Percentiles rank a stretch among this genome's conserved stretches.
These are phyloP conservation scores for Austroboletus sp. DNA, from an alignment of 1,284 basidiomycete genomes.

Conservation along the genomic window DNA sequence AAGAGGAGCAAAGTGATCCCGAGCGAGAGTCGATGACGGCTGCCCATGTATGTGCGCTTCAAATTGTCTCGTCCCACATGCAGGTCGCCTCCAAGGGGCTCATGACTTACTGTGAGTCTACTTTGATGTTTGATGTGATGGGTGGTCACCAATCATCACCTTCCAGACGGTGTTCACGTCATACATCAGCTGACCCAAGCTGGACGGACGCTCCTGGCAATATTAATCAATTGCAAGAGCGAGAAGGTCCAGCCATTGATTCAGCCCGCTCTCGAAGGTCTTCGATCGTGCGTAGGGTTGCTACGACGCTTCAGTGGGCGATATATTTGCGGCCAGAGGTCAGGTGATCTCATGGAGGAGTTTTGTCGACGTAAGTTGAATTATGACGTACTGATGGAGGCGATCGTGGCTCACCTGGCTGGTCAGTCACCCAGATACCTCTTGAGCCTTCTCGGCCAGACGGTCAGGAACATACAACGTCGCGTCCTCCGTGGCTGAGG, in stretches of 20 bases:
- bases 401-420: constrained; percentile 13
- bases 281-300: constrained; percentile 78
- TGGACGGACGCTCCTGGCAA: constrained; percentile 80
- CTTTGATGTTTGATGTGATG: not conserved
- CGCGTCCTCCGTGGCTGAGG: constrained; percentile 77
- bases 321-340: constrained; percentile 80
- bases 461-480: constrained; percentile 42
- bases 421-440: constrained; percentile 77
- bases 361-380: constrained; percentile 76
- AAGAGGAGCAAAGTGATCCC: constrained; percentile 51
- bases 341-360: constrained; percentile 86
- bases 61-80: constrained; percentile 75
- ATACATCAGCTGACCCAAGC: constrained; percentile 90
- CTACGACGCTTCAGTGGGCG: constrained; percentile 72
- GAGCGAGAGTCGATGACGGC: constrained; percentile 65
- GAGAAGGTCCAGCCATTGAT: constrained; percentile 66
- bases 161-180: constrained; percentile 75
- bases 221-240: constrained; percentile 72
- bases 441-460: constrained; percentile 58
- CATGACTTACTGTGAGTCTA: constrained; percentile 82
- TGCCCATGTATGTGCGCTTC: constrained; percentile 66
- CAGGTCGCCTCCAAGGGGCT: constrained; percentile 79
- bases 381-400: not conserved
- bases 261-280: constrained; percentile 70
- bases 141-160: constrained; percentile 11